phyloP scores from a whole-genome alignment of 2,329 filamentous ascomycete species.

The Hymenoscyphus repandus region DNA sequence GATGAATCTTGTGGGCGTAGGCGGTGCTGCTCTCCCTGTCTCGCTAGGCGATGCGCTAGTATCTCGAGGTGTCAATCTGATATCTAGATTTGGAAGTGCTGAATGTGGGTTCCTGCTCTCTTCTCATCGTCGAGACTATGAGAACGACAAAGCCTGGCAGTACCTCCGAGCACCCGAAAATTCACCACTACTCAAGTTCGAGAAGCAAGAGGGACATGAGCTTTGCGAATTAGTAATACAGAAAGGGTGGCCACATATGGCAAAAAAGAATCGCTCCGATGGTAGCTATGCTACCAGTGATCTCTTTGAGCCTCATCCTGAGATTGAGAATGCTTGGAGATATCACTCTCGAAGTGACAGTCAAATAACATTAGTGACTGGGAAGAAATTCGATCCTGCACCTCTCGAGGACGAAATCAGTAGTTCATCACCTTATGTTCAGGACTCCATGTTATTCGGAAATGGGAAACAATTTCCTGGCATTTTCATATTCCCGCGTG shows the following conservation, averaged over 20 bases:
- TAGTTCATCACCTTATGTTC: conserved; percentile 37
- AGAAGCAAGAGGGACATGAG: conserved; percentile 34
- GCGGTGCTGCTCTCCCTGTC: conserved; percentile 52
- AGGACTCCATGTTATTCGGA: conserved; percentile 57
- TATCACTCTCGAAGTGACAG: conserved; percentile 58
- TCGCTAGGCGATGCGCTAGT: conserved; percentile 50
- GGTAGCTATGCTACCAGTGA: conserved; percentile 60
- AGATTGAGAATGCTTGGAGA: conserved; percentile 50
- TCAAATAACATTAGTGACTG: conserved; percentile 57
- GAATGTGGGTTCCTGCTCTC: conserved; percentile 63
- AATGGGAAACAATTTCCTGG: conserved; percentile 51
- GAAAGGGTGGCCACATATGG: conserved; percentile 52
- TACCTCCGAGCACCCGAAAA: conserved; percentile 43
- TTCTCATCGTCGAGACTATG: conserved; percentile 53
- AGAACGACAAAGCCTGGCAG: conserved; percentile 53
- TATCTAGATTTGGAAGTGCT: conserved; percentile 60
- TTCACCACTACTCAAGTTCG: conserved; percentile 38
- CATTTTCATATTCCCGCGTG: conserved; percentile 45
- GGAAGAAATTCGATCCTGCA: conserved; percentile 64
- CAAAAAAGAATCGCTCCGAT: conserved; percentile 52
- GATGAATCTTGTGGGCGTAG: conserved; percentile 60
- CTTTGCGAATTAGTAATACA: conserved; percentile 51
- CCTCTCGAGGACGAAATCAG: conserved; percentile 52
- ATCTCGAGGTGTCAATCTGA: conserved; percentile 44
- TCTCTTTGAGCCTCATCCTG: conserved; percentile 51